These are phyloP conservation scores for Argentina anserina DNA, from an alignment of 306 rosid genomes.

Conservation along the genomic window DNA sequence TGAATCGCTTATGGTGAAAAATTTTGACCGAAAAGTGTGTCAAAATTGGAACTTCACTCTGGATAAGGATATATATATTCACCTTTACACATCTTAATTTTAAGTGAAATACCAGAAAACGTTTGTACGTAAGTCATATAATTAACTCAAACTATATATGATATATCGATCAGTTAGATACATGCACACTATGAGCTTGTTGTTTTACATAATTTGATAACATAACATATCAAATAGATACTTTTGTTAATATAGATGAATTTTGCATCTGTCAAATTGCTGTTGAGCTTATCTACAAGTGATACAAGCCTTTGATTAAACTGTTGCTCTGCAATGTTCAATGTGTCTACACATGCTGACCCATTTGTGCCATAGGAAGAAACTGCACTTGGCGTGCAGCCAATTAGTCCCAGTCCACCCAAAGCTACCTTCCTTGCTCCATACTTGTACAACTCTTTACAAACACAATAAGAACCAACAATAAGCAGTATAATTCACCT, in stretches of 20 bases:
- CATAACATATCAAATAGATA: background rate
- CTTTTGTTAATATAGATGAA: constrained; percentile 39
- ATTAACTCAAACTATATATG: too few relatives aligned
- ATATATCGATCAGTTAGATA: background rate
- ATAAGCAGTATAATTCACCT: background rate
- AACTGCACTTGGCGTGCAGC: constrained; percentile 36
- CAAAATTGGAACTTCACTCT: too few relatives aligned
- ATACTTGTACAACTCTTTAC: background rate
- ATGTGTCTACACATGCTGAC: constrained; percentile 34
- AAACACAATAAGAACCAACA: background rate
- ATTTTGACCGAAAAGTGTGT: too few relatives aligned
- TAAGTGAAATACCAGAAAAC: background rate
- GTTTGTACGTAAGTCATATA: too few relatives aligned
- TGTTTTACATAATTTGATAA: background rate
- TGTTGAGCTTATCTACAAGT: constrained; percentile 35
- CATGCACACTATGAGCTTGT: background rate
- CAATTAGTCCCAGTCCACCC: constrained; percentile 20
- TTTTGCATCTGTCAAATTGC: constrained; percentile 26
- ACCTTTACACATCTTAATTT: background rate
- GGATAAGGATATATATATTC: too few relatives aligned
- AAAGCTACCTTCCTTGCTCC: constrained; percentile 19
- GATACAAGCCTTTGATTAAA: constrained; percentile 41
- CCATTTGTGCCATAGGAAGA: constrained; percentile 31
- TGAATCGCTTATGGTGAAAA: too few relatives aligned
- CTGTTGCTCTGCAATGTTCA: constrained; percentile 28